phyloP scores from a whole-genome alignment of 1,139 yeast species.

The Hyphopichia khmerensis region DNA sequence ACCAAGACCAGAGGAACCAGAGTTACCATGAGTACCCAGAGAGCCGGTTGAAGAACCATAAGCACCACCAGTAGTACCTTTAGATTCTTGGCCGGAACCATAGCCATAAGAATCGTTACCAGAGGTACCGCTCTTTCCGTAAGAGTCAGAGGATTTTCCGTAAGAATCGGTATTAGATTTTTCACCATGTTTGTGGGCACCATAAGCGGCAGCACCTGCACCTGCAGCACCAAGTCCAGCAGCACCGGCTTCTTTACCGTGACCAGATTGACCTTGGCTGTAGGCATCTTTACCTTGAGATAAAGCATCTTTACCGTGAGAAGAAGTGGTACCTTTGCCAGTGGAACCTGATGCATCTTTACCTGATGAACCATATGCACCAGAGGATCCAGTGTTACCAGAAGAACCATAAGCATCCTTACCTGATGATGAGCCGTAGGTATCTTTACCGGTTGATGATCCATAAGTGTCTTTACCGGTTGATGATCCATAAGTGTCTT shows the following conservation, averaged over 20 bases:
- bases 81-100: conserved; percentile 1
- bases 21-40: conserved; percentile 2
- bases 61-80: conserved; percentile 1
- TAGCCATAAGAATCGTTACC: conserved; percentile 7
- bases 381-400: conserved; percentile 5
- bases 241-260: conserved; percentile 11
- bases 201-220: conserved; percentile 10
- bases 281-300: conserved; percentile 10
- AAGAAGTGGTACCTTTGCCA: conserved; percentile 3
- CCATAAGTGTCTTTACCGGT: conserved; percentile 6
- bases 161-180: conserved; percentile 3
- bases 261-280: conserved; percentile 11
- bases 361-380: conserved; percentile 3
- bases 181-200: conserved; percentile 7
- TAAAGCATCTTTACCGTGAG: conserved; percentile 4
- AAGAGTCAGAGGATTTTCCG: conserved; percentile 3
- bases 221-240: conserved; percentile 11
- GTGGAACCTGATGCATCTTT: conserved; percentile 10
- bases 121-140: conserved; percentile 2
- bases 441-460: conserved; percentile 8
- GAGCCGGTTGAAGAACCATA: conserved; percentile 8
- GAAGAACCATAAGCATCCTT: conserved; percentile 6
- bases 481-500: conserved; percentile 7
- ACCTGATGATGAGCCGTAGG: conserved; percentile 9
- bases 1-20: conserved; percentile 4